Evolutionary conservation across 2,329 filamentous ascomycete species (phyloP).

Genomic region (Rhexocercosporidium sp.): DNA sequence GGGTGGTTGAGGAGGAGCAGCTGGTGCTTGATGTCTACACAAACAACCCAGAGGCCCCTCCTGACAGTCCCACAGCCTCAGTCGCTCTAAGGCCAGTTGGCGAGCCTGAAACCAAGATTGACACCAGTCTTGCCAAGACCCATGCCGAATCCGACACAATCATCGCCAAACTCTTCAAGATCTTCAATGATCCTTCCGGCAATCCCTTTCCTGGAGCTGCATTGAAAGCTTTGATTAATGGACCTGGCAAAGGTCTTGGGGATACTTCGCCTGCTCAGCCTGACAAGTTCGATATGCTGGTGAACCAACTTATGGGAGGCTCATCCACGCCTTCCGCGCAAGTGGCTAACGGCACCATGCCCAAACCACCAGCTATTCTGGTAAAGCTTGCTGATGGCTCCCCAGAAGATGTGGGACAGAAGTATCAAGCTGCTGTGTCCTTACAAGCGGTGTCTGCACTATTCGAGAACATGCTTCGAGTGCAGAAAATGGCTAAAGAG

Average conservation of each 20-base stretch:
- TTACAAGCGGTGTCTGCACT: background rate
- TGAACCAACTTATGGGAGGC: background rate
- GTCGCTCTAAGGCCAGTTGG: background rate
- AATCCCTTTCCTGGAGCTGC: background rate
- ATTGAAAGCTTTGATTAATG: background rate
- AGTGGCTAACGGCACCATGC: background rate
- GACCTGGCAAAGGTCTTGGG: background rate
- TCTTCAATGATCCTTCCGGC: background rate
- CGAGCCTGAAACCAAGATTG: background rate
- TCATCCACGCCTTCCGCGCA: background rate
- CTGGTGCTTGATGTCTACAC: background rate
- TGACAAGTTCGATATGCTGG: background rate
- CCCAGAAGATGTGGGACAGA: background rate
- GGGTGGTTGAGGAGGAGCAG: background rate
- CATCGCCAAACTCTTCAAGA: background rate
- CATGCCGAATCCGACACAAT: background rate
- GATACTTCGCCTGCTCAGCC: background rate
- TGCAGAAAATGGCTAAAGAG: background rate
- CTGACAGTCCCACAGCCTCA: background rate
- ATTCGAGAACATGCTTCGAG: conserved; percentile 1
- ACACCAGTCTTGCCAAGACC: background rate
- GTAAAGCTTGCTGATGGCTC: background rate
- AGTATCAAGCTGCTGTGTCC: background rate
- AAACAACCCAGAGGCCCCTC: background rate
- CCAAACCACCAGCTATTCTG: background rate